Evolutionary conservation across 2,329 filamentous ascomycete species (phyloP), one percentile per base, ranked within the genome.

Genomic region (Cladosporium cucumerinum): DNA sequence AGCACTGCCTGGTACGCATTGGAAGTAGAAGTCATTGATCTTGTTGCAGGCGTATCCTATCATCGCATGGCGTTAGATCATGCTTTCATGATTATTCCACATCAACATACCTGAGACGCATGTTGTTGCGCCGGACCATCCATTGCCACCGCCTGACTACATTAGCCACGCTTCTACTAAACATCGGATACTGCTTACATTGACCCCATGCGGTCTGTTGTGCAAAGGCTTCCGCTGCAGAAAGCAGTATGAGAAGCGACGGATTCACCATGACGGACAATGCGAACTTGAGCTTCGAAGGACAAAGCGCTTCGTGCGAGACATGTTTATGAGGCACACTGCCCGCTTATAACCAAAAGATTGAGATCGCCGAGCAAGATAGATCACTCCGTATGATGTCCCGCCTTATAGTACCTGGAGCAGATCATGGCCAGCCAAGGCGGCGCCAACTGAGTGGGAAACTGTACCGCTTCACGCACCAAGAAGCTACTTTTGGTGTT

Each of bases 21-120:
- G 76, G 21, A 70, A 75, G 52, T 78, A 78, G 51, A 72, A 78
- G 10, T 74, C 69, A 49, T 77, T 77, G 21, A 65, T 61, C 21
- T 64, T 64, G 43, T 69, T 68, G 68, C 78, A 79, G 8, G 74
- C 74, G 18, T 68, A 71, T 12, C 75, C 60, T 62, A 8, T 3
- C 23, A 8, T 59, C 28, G 21, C 0, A 7, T 14, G 16, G 48
- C 23, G 12, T 46, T 46, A 21, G 39, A 46, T 12, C n/a, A 46
- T 46, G 39, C 39, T 12, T 11, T 51, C 16, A 16, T 18, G 8
- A 26, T 1, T 6, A 26, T 16, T 16, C 16, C 12, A 28, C 12
- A 25, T 28, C 23, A 51, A 12, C 48, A 23, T 55, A 55, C 60
- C 76, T 5, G 72, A 65, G 7, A 70, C 72, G 66, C 78, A 79